These are phyloP conservation scores for Pythium oligandrum DNA, from an alignment of 352 stramenopile species.

Conservation along the genomic window DNA sequence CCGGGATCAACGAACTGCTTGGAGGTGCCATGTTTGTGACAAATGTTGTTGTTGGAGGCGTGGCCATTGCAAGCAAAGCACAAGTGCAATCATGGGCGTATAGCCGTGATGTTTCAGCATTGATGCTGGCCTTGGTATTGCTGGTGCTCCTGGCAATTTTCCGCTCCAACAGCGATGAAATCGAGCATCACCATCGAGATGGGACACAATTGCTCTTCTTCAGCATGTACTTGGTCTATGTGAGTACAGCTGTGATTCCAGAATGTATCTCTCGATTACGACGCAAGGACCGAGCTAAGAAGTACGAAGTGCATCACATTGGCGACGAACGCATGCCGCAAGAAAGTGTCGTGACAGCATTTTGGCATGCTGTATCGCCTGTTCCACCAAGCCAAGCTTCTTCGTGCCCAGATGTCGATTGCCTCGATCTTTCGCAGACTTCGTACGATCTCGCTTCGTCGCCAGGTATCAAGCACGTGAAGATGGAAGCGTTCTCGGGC, in stretches of 20 bases:
- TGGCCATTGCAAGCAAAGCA: slow-evolving; percentile 74
- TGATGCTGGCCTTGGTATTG: slow-evolving; percentile 44
- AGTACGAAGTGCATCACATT: background rate
- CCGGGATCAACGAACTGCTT: slow-evolving; percentile 91
- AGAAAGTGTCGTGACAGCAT: slow-evolving; percentile 51
- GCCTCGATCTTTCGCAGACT: slow-evolving; percentile 31
- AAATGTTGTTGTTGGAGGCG: slow-evolving; percentile 87
- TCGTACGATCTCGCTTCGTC: slow-evolving; percentile 26
- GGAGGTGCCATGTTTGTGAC: slow-evolving; percentile 95
- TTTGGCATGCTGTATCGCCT: slow-evolving; percentile 69
- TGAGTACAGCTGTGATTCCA: slow-evolving; percentile 49
- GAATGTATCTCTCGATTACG: slow-evolving; percentile 36
- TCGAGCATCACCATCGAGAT: slow-evolving; percentile 7
- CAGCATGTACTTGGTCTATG: slow-evolving; percentile 49
- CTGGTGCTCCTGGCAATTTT: slow-evolving; percentile 29
- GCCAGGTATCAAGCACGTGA: slow-evolving; percentile 7
- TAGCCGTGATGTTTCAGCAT: slow-evolving; percentile 53
- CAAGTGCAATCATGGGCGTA: slow-evolving; percentile 64
- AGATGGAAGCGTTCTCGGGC: slow-evolving; percentile 29
- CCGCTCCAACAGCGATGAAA: slow-evolving; percentile 1
- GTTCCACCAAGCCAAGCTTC: background rate
- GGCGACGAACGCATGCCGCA: background rate
- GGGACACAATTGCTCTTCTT: slow-evolving; percentile 42
- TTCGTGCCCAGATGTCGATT: no score
- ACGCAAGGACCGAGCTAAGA: no score